Conservation (phyloP, 108 stramenopile genomes). For the Cafeteria roenbergensis region DNA sequence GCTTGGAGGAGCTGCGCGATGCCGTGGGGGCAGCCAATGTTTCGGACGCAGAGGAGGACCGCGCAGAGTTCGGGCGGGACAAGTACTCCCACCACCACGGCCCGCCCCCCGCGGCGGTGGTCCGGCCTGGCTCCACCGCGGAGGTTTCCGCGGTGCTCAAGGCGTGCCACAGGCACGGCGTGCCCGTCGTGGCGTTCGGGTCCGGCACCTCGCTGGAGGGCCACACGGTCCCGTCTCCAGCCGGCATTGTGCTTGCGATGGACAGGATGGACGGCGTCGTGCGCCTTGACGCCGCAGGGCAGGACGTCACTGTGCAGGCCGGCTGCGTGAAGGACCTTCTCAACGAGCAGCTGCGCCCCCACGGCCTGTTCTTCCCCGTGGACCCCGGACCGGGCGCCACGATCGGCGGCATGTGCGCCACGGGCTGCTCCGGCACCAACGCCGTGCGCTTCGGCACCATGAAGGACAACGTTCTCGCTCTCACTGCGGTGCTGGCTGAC, state of each 20-base stretch:
- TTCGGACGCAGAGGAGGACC: too few species aligned
- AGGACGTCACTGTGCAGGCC: constrained; percentile 45
- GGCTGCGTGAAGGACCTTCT: constrained; percentile 48
- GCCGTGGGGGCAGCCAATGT: too few species aligned
- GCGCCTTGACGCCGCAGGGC: constrained; percentile 25
- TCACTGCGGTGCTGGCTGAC: constrained; percentile 66
- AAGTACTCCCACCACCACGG: constrained; percentile 3
- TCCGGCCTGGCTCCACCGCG: constrained; percentile 52
- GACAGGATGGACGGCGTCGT: constrained; percentile 29
- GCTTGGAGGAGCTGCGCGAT: too few species aligned
- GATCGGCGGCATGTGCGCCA: constrained; percentile 67
- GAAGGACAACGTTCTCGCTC: constrained; percentile 66
- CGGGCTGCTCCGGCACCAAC: constrained; percentile 75
- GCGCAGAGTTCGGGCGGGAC: too few species aligned
- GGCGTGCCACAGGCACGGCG: constrained; percentile 41
- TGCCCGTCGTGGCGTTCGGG: constrained; percentile 79
- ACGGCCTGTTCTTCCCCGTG: constrained; percentile 74
- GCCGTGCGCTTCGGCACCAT: constrained; percentile 88
- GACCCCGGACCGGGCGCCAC: constrained; percentile 89
- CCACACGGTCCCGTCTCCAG: constrained; percentile 37
- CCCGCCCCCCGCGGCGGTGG: constrained; percentile 56
- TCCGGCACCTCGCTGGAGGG: constrained; percentile 82
- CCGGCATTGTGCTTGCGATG: constrained; percentile 25
- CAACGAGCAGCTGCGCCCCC: constrained; percentile 45
- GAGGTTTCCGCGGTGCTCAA: constrained; percentile 54